Conservation (phyloP, 257 asterid genomes). For the Solanum virginianum region DNA sequence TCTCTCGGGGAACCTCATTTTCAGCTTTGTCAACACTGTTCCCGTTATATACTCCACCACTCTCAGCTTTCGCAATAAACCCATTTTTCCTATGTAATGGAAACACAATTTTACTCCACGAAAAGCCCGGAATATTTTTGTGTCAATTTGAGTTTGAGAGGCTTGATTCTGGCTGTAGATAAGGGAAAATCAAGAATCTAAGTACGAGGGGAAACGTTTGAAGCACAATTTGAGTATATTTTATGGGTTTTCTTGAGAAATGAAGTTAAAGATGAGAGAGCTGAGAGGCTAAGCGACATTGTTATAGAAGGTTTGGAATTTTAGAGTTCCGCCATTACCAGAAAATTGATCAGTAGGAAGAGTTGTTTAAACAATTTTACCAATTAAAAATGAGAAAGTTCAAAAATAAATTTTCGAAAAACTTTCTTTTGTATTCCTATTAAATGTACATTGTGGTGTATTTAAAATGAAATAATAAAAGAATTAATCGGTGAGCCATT, state of each 20-base stretch:
- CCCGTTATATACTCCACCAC: slow-evolving; percentile 12
- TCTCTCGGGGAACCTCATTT: slow-evolving; percentile 45
- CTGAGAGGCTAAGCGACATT: slow-evolving; percentile 29
- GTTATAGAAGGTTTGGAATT: neutral
- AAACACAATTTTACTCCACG: slow-evolving; percentile 7
- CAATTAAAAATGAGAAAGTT: no score
- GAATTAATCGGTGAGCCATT: no score
- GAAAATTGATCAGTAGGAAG: neutral
- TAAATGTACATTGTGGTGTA: no score
- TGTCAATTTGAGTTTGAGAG: slow-evolving; percentile 7
- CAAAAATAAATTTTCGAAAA: no score
- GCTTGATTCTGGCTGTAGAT: neutral
- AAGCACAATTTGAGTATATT: no score
- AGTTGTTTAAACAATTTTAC: neutral
- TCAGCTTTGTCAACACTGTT: slow-evolving; percentile 23
- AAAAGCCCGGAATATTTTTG: slow-evolving; percentile 14
- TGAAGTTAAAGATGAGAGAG: no score
- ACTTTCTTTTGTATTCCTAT: no score
- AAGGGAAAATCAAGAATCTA: slow-evolving; percentile 1
- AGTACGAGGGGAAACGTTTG: slow-evolving; percentile 5
- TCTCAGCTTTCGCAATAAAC: slow-evolving; percentile 27
- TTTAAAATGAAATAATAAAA: no score
- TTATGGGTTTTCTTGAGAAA: no score
- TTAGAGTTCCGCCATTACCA: neutral
- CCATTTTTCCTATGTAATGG: slow-evolving; percentile 12